These are phyloP conservation scores for Lithohypha guttulata DNA, from an alignment of 2,329 filamentous ascomycete genomes.

Conservation along the genomic window DNA sequence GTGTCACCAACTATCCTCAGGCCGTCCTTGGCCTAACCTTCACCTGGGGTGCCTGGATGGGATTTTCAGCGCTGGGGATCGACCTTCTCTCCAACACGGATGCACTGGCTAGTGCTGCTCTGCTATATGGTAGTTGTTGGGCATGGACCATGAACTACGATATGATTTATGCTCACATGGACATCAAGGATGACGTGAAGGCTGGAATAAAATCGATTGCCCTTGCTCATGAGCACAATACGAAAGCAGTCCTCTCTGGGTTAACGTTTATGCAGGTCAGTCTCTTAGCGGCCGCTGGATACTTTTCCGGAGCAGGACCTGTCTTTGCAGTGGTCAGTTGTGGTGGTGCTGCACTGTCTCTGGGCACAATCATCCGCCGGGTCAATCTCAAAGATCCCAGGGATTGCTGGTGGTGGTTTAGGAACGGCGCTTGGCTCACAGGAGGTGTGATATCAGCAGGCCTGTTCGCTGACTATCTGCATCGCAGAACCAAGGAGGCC, in stretches of 20 bases:
- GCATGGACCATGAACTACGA: conserved; percentile 42
- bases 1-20: conserved; percentile 44
- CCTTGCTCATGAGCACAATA: conserved; percentile 37
- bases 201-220: conserved; percentile 43
- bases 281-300: conserved; percentile 35
- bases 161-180: conserved; percentile 44
- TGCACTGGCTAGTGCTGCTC: conserved; percentile 29
- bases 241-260: conserved; percentile 33
- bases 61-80: conserved; percentile 35
- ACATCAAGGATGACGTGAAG: conserved; percentile 40
- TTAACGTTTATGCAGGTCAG: conserved; percentile 32
- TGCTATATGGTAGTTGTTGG: conserved; percentile 37
- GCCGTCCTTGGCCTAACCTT: conserved; percentile 42
- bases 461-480: conserved; percentile 44
- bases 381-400: conserved; percentile 47
- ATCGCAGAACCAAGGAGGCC: conserved; percentile 14
- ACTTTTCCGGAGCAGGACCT: conserved; percentile 44
- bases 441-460: conserved; percentile 49
- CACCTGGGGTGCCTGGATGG: conserved; percentile 41
- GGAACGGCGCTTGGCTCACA: conserved; percentile 50
- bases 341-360: conserved; percentile 44
- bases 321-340: conserved; percentile 49
- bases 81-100: conserved; percentile 32
- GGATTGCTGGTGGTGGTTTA: conserved; percentile 57
- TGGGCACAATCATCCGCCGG: conserved; percentile 49